Base-by-base conservation (phyloP, 306 rosid species). In the Fagus sylvatica region DNA sequence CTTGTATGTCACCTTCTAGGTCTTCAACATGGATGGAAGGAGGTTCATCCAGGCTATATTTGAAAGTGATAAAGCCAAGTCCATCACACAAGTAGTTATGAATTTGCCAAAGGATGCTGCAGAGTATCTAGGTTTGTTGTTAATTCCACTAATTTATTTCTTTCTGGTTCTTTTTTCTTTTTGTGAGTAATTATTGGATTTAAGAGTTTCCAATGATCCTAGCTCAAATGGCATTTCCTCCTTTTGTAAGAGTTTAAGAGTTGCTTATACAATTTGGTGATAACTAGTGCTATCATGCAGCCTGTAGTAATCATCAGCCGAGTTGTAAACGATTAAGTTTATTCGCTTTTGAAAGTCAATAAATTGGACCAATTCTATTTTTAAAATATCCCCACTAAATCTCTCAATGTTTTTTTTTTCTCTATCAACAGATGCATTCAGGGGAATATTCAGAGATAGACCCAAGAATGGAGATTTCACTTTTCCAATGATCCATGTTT, bases 21-120 rank as follows among this genome's bases (percentile, higher is more conserved):
- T 87, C 81, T 95, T 91, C 73, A 95, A 93, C 86, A 93, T 93
- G 98, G 99, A 93, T 37, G 99, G 94, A 78, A 92, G 99, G 87
- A 92, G 99, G 82, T 93, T 95, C 93, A 93, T 95, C 65, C 72
- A 66, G 60, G 91, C 99, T 55, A 82, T 92, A 86, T 92, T 74
- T 88, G 73, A 88, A 75, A 89, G 96, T 84, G 93, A 91, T 72
- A 85, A 89, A 83, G 95, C 98, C 67, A 81, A 74, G 53, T 83
- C 92, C 73, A 87, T 95, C 66, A 91, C 99, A 34, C 97, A 95
- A 81, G 93, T 95, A 74, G 93, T 95, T 57, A 93, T 95, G 99
- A 95, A 95, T 85, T 89, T 95, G 88, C 99, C 99, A 8, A 91
- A 89, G 69, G 96, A 92, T 53, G 99, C 96, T 77, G 87, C 90